These are phyloP conservation scores for Sequoia sempervirens DNA, from an alignment of 75 land plant genomes.

Conservation along the genomic window DNA sequence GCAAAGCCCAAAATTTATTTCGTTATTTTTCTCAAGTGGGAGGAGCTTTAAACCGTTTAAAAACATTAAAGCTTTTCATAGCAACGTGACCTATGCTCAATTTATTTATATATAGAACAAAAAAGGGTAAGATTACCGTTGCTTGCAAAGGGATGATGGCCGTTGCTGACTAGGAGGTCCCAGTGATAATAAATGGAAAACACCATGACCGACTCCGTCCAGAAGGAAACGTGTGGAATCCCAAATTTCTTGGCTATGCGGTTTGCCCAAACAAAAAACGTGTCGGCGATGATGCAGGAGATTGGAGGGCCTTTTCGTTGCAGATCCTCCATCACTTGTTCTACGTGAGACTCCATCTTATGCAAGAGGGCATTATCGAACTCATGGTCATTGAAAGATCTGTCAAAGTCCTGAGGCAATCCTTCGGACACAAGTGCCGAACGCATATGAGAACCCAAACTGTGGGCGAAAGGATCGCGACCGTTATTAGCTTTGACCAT, in stretches of 20 bases:
- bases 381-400: slow-evolving; percentile 31
- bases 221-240: slow-evolving; percentile 29
- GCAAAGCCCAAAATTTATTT: background rate
- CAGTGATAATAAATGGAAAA: slow-evolving; percentile 30
- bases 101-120: background rate
- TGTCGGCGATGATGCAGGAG: slow-evolving; percentile 26
- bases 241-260: slow-evolving; percentile 26
- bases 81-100: no score
- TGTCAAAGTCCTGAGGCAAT: slow-evolving; percentile 32
- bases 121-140: background rate
- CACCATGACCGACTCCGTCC: slow-evolving; percentile 40
- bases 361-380: slow-evolving; percentile 19
- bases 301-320: background rate
- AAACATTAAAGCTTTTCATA: no score
- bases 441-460: slow-evolving; percentile 33
- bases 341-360: slow-evolving; percentile 24
- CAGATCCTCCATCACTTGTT: background rate
- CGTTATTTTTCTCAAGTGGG: no score
- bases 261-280: slow-evolving; percentile 33
- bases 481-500: background rate
- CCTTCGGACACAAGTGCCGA: slow-evolving; percentile 35
- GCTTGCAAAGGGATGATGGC: slow-evolving; percentile 12
- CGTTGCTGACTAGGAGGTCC: slow-evolving; percentile 23
- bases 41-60: no score
- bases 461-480: slow-evolving; percentile 12